phyloP scores from a whole-genome alignment of 2,329 filamentous ascomycete species.

The Cytospora paraplurivora region DNA sequence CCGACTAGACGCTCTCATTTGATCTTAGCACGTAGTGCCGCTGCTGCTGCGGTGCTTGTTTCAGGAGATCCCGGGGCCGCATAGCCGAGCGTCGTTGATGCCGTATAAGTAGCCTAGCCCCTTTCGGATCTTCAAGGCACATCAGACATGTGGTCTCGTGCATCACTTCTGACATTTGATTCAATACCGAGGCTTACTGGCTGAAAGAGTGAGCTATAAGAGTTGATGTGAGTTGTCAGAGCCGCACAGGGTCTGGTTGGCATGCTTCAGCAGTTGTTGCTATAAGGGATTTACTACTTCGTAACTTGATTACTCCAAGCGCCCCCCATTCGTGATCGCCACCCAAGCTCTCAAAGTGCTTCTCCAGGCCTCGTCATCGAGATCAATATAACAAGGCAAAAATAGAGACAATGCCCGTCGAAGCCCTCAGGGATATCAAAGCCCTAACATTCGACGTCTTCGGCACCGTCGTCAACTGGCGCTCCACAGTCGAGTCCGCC shows the following conservation, averaged over 20 bases:
- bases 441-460: constrained; percentile 76
- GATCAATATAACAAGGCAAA: too few species aligned
- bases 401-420: too few species aligned
- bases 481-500: constrained; percentile 62
- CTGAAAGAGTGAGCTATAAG: not conserved
- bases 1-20: too few species aligned
- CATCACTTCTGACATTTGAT: too few species aligned
- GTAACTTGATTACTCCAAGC: not conserved
- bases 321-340: not conserved
- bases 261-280: not conserved
- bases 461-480: constrained; percentile 81
- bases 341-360: not conserved
- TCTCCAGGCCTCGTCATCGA: constrained; percentile 5
- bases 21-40: too few species aligned
- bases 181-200: not conserved
- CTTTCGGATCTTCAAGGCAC: not conserved
- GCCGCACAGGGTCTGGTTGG: not conserved
- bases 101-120: not conserved
- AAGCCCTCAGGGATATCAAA: constrained; percentile 42
- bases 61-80: too few species aligned
- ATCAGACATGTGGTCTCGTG: not conserved
- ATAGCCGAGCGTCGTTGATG: too few species aligned
- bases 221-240: not conserved
- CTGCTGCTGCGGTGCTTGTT: too few species aligned
- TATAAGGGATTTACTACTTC: not conserved